Conservation (phyloP, 371 early-diverging fungal species). For the Haplosporangium sp. region DNA sequence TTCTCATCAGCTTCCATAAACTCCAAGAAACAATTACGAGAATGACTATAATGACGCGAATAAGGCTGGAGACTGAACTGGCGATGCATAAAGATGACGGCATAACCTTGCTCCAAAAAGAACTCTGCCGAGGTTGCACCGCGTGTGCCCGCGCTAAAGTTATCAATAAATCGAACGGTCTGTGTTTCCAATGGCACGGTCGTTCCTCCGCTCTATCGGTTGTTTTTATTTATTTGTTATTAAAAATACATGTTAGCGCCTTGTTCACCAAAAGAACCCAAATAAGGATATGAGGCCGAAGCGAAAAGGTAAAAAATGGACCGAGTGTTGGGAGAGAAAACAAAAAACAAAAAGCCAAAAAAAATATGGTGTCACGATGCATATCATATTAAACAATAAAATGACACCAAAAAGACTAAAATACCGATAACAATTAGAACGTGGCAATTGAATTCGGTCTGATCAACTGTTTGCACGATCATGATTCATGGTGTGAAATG, state of each 20-base stretch:
- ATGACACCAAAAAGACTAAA: too few relatives aligned
- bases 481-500: conserved; percentile 27
- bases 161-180: conserved; percentile 99
- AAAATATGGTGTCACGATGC: not conserved
- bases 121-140: conserved; percentile 97
- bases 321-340: too few relatives aligned
- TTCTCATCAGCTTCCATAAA: conserved; percentile 76
- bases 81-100: conserved; percentile 95
- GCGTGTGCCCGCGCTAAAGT: conserved; percentile 96
- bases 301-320: not conserved
- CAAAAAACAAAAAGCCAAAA: not conserved
- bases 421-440: not conserved
- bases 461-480: conserved; percentile 17
- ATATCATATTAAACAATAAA: not conserved
- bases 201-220: conserved; percentile 91
- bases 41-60: conserved; percentile 90
- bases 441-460: conserved; percentile 17
- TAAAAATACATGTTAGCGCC: not conserved
- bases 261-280: not conserved
- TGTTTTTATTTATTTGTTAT: not conserved
- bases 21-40: conserved; percentile 84
- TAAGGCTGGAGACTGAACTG: conserved; percentile 95
- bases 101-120: conserved; percentile 92
- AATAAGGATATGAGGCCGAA: conserved; percentile 19
- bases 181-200: conserved; percentile 96